Evolutionary conservation across 2,329 filamentous ascomycete genomes (phyloP), one percentile per base, ranked within the genome.

Genomic region (Alternaria arborescens): DNA sequence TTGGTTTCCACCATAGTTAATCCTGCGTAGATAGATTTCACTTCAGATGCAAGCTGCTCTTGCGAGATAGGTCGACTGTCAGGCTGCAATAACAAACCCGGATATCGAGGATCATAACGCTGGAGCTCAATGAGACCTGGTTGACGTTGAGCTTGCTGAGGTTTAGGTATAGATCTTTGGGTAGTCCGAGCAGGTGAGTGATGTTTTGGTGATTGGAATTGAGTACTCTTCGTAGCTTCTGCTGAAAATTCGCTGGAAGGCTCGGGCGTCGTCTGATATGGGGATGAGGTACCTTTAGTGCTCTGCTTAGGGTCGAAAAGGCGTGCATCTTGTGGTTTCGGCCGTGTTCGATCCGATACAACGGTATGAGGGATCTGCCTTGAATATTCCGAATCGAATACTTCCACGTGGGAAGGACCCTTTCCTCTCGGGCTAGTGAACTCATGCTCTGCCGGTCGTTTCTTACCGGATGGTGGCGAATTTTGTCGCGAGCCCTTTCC

Each of bases 1-100:
- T 95, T 93, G 24, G 87, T 88, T 73, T 98, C 94, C 0, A 97
- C 91, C 88, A 95, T 92, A 0, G 93, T 89, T 0, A 97, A 79
- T 0, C 91, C 93, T 0, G 89, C 88, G 70, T 97, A 97, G 4
- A 95, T 95, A 0, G 89, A 89, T 59, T 93, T 93, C 0, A 96
- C 91, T 70, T 97, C 93, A 0, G 88, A 88, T 0, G 92, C 87
- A 0, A 97, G 83, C 67, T 97, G 91, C 1, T 93, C 89, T 62
- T 92, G 89, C 0, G 89, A 89, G 8, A 95, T 93, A 0, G 88
- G 85, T 0, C 88, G 80, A 0, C 88, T 91, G 52, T 89, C 85
- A 0, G 86, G 88, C 66, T 92, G 86, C 11, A 82, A 71, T 5
- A 85, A 71, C 60, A 86, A 78, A 6, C 71, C 73, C 16, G 80